Conservation (phyloP, 306 rosid genomes). For the Medicago lupulina region DNA sequence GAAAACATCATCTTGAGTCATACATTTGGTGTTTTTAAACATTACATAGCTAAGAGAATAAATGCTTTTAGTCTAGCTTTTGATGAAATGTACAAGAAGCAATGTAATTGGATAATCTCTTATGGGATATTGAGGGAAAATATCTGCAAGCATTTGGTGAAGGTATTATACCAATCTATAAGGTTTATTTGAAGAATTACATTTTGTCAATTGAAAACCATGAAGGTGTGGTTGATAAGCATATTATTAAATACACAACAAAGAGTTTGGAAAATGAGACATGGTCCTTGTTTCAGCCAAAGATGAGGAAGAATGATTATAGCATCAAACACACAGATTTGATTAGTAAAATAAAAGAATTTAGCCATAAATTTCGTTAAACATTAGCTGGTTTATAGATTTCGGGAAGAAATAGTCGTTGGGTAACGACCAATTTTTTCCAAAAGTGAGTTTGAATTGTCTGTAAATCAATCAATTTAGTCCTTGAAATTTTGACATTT, state of each 20-base stretch:
- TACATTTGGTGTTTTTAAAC: no score
- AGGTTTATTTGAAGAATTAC: constrained; percentile 55
- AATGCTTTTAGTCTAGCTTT: constrained; percentile 65
- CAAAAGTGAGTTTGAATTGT: no score
- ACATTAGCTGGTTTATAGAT: no score
- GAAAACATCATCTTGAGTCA: no score
- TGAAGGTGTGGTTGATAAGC: constrained; percentile 56
- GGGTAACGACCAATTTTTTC: no score
- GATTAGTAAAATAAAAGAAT: no score
- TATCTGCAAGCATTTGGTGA: constrained; percentile 66
- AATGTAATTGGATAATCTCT: constrained; percentile 66
- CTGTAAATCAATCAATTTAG: no score
- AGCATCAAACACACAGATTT: no score
- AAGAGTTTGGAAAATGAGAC: constrained; percentile 67
- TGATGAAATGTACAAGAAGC: constrained; percentile 64
- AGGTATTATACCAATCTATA: constrained; percentile 68
- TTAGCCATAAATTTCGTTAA: no score
- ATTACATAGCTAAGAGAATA: constrained; percentile 56
- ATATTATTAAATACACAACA: constrained; percentile 56
- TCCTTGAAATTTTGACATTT: no score
- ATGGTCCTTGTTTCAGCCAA: constrained; percentile 64
- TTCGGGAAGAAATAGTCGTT: no score
- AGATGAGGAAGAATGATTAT: neutral
- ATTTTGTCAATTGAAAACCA: constrained; percentile 50
- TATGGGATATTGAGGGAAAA: constrained; percentile 67